Percentiles rank a stretch among this genome's conserved stretches.
phyloP scores from a whole-genome alignment of 345 rosid genomes.

The Citrus trifoliata region DNA sequence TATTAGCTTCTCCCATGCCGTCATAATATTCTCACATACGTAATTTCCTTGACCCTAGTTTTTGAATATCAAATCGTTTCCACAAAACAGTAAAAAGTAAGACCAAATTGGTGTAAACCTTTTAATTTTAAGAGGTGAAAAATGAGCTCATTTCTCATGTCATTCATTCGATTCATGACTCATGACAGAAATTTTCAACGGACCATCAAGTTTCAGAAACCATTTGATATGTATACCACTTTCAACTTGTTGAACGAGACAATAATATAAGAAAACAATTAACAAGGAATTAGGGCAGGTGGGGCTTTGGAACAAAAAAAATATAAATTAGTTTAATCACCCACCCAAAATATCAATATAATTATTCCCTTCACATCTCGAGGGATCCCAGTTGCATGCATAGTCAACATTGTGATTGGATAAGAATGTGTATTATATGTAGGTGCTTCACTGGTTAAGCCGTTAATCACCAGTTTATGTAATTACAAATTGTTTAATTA shows the following conservation, averaged over 20 bases:
- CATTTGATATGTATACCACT: neutral
- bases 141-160: neutral
- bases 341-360: neutral
- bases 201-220: neutral
- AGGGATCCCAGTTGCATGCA: neutral
- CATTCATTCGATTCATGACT: neutral
- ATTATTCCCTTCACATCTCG: neutral
- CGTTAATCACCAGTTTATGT: neutral
- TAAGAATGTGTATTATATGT: too few relatives aligned
- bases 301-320: neutral
- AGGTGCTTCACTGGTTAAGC: neutral
- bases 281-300: neutral
- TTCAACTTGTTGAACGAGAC: neutral
- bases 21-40: neutral
- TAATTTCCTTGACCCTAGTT: neutral
- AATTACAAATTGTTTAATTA: too few relatives aligned
- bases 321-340: neutral
- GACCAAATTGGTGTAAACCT: neutral
- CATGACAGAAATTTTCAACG: neutral
- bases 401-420: neutral
- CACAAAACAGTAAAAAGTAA: neutral
- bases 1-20: neutral
- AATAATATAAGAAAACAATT: neutral
- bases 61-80: neutral
- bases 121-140: neutral